These are phyloP conservation scores for Papiliotrema laurentii DNA, from an alignment of 1,284 basidiomycete species.

Conservation along the genomic window DNA sequence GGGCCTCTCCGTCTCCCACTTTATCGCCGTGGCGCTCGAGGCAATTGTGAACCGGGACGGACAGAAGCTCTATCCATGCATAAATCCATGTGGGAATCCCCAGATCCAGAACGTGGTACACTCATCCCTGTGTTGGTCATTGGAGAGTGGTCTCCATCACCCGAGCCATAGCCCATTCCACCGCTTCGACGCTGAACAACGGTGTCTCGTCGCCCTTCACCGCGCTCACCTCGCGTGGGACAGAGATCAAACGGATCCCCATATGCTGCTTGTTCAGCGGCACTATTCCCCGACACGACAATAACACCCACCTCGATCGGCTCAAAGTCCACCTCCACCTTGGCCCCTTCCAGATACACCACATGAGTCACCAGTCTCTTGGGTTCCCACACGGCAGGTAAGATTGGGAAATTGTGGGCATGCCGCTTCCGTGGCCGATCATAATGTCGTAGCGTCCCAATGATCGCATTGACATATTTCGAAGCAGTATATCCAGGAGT, in stretches of 20 bases:
- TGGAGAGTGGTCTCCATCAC: too few relatives aligned
- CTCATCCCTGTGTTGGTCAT: too few relatives aligned
- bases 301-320: constrained; percentile 58
- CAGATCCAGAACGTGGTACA: too few relatives aligned
- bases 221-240: constrained; percentile 24
- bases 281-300: neutral
- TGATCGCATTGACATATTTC: constrained; percentile 80
- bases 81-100: too few relatives aligned
- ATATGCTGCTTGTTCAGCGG: constrained; percentile 16
- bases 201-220: constrained; percentile 16
- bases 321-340: constrained; percentile 59
- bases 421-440: constrained; percentile 43
- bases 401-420: constrained; percentile 2
- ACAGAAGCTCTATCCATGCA: too few relatives aligned
- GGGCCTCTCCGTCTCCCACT: too few relatives aligned
- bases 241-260: constrained; percentile 32
- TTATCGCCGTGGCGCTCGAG: too few relatives aligned
- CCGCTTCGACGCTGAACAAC: constrained; percentile 33
- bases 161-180: constrained; percentile 40
- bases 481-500: constrained; percentile 76
- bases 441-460: constrained; percentile 61
- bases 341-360: constrained; percentile 64
- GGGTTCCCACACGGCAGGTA: constrained; percentile 23
- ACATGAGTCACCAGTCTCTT: constrained; percentile 66
- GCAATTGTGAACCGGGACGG: too few relatives aligned